Evolutionary conservation across 768 basidiomycete species (phyloP), one percentile per base, ranked within the genome.

Genomic region (Tricholomella constricta): DNA sequence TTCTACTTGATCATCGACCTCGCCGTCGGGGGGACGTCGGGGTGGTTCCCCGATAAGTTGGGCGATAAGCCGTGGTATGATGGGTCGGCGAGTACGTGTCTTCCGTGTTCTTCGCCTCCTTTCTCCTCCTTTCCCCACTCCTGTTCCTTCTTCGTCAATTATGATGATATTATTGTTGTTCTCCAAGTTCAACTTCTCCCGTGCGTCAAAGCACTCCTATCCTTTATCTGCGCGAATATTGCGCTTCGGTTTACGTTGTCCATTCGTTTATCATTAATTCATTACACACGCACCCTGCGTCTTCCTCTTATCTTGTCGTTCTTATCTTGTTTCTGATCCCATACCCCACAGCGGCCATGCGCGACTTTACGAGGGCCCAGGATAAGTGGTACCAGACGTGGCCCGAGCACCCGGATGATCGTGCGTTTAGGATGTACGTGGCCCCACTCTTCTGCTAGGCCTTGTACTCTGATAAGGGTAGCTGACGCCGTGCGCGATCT

Each of bases 31-130:
- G 91, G 91, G 0, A 93, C 88, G 47, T 85, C 81, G 55, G 93
- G 93, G 20, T 94, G 88, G 88, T 95, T 94, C 81, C 89, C 89
- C 0, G 94, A 96, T 62, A 77, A 74, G 6, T 72, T 83, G 3
- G 90, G 89, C 31, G 75, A 68, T 48, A 91, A 93, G 67, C 86
- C 88, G 14, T 91, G 90, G 90, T 72, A 85, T 48, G 88, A 92
- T 64, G 80, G 76, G 1, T 80, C 80, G 29, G 59, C 56, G 36
- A 78, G 81, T 82, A 60, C 37, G 78, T 76, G 3, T 42, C n/a
- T 29, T 27, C 37, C 3, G 6, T 36, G 53, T 41, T 29, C 22
- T 42, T 50, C 35, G 54, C 12, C n/a, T 38, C 29, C 22, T 34
- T 22, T 12, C 29, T 15, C 5, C 26, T 46, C 19, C 22, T 6